Evolutionary conservation across 495 filamentous ascomycete genomes (phyloP).

Genomic region (Cercophora samala): DNA sequence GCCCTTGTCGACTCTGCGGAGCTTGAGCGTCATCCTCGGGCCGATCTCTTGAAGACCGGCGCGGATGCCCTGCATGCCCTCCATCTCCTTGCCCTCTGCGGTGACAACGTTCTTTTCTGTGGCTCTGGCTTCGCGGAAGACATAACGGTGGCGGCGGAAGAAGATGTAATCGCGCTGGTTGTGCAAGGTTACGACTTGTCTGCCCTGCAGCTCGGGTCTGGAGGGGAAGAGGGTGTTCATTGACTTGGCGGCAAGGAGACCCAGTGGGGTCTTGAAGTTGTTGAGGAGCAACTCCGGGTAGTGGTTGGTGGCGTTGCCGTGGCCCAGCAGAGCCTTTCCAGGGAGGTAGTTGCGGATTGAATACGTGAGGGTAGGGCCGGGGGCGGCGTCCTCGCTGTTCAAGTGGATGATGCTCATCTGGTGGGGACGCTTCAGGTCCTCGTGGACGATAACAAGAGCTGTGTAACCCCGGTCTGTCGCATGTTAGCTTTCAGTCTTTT

Average conservation of each 20-base stretch:
- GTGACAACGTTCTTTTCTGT: slow-evolving; percentile 86
- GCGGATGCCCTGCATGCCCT: slow-evolving; percentile 75
- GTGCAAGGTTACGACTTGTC: slow-evolving; percentile 88
- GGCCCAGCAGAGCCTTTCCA: slow-evolving; percentile 76
- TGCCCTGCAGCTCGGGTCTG: slow-evolving; percentile 73
- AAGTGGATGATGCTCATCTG: slow-evolving; percentile 80
- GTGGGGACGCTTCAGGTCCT: slow-evolving; percentile 76
- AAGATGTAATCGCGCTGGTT: slow-evolving; percentile 97
- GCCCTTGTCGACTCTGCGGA: slow-evolving; percentile 87
- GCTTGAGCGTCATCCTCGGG: slow-evolving; percentile 76
- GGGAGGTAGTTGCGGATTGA: slow-evolving; percentile 81
- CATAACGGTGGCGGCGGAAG: slow-evolving; percentile 80
- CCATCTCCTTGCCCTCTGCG: slow-evolving; percentile 80
- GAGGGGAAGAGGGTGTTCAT: slow-evolving; percentile 82
- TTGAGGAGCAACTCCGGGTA: slow-evolving; percentile 92
- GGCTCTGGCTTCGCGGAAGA: slow-evolving; percentile 80
- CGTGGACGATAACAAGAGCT: slow-evolving; percentile 72
- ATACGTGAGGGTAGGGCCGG: slow-evolving; percentile 73
- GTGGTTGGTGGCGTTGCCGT: slow-evolving; percentile 84
- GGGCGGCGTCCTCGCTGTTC: slow-evolving; percentile 45
- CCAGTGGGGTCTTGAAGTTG: slow-evolving; percentile 90
- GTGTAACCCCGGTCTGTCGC: slow-evolving; percentile 66
- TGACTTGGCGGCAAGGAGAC: slow-evolving; percentile 80
- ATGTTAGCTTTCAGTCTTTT: slow-evolving; percentile 7
- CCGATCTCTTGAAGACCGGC: slow-evolving; percentile 84